Evolutionary conservation across 169 alveolate species (phyloP), one percentile per base, ranked within the genome.

Genomic region (Plasmodium blacklocki): DNA sequence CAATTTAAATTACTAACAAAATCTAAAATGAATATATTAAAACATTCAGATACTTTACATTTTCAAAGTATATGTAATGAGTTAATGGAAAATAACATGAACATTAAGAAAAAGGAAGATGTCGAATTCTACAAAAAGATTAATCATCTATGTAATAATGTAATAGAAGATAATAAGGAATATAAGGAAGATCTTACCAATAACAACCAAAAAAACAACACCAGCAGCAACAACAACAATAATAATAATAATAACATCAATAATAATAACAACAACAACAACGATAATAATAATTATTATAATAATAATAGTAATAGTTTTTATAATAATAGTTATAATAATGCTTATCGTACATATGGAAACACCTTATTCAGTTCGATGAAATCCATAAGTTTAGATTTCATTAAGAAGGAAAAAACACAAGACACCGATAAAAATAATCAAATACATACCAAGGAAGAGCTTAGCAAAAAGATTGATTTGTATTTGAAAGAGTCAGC

Each of bases 271-370:
- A 32, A 32, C 4, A 32, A 32, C 3, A 6, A 32, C 3, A 32
- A 26, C 3, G 3, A 26, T 26, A 26, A 26, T 26, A 4, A 0
- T 26, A 26, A 23, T 23, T 1, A 1, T 23, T 23, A 23, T 23
- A 23, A 26, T 26, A 26, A 26, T 32, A 32, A 32, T 32, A 32
- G 7, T 32, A 32, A 32, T 32, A 32, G 29, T 26, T 26, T 1
- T 26, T 26, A 32, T 32, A 32, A 32, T 11, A 78, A 15, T 12
- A 15, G 23, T 15, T 49, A 78, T 15, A 59, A 78, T 21, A 78
- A 78, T 78, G 52, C 78, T 21, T 78, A 78, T 58, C 52, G 56
- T 18, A 43, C 67, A 11, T 78, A 78, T 66, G 75, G 89, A 18
- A 78, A 78, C 19, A 78, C 89, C 2, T 52, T 78, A 64, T 64